Percentiles rank a stretch among this genome's conserved stretches.
These are phyloP conservation scores for Aquilaria sinensis DNA, from an alignment of 345 rosid genomes.

Conservation along the genomic window DNA sequence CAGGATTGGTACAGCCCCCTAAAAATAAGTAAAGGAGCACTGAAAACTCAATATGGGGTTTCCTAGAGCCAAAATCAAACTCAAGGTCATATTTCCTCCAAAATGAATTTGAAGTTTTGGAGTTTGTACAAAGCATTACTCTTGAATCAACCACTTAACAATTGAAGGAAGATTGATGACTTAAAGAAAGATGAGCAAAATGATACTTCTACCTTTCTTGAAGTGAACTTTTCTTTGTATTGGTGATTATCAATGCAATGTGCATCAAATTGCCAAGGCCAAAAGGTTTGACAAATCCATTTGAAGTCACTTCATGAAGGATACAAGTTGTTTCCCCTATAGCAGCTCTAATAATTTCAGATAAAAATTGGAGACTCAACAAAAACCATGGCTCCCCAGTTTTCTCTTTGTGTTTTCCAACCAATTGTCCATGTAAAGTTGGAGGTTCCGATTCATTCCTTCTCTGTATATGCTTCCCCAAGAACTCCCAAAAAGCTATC, in stretches of 20 bases:
- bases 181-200: conserved; percentile 1
- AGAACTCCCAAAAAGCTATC: conserved; percentile 98
- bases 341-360: conserved; percentile 64
- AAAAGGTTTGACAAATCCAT: conserved; percentile 34
- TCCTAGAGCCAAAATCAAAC: no score
- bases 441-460: conserved; percentile 52
- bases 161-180: not conserved
- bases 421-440: conserved; percentile 31
- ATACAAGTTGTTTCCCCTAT: conserved; percentile 67
- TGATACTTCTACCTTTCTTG: conserved; percentile 76
- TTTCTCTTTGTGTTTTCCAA: conserved; percentile 72
- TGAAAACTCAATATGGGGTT: not conserved
- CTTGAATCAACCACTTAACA: not conserved
- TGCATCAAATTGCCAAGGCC: conserved; percentile 93
- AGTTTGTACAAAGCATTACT: no score
- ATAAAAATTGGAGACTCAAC: conserved; percentile 88
- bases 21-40: no score
- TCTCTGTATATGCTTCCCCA: conserved; percentile 82
- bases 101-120: no score
- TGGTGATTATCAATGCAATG: conserved; percentile 85
- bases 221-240: conserved; percentile 95
- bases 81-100: no score
- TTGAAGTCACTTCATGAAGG: conserved; percentile 32
- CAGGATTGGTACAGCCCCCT: no score
- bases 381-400: conserved; percentile 99